Evolutionary conservation across 768 basidiomycete species (phyloP), one percentile per base, ranked within the genome.

Genomic region (Russula sp.): DNA sequence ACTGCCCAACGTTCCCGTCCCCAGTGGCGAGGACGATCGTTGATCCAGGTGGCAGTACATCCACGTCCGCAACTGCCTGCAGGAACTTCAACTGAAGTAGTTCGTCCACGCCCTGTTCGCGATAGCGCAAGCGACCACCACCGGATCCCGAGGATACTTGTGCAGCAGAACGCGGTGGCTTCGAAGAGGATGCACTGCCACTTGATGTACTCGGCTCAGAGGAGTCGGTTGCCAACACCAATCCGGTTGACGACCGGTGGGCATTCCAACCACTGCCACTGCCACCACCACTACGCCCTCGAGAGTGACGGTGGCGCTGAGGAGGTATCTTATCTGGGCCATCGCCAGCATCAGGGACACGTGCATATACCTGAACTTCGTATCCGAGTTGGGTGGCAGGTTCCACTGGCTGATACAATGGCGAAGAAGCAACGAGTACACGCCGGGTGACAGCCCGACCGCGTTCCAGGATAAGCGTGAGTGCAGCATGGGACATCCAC

Each of bases 91-190:
- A 80, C 75, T 97, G 94, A 56, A 98, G 76, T 28, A 97, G 80
- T 76, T 98, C 95, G 73, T 98, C 95, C 2, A 98, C 95, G 13
- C 92, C 94, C 75, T 98, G 94, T 71, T 95, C 92, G 62, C 91
- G 83, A 72, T 87, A 92, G 40, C 85, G 83, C 60, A 86, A 75
- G 40, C 84, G 81, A 34, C 72, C 70, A n/a, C 72, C 70, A 22
- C 13, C 58, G 48, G 38, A 74, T 16, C 72, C 69, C 42, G 61
- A 62, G 32, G 57, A 48, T 60, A 49, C 30, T 46, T 72, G 59
- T 42, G 69, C 62, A 36, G 69, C 62, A 36, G 64, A 49, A 56
- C 64, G 50, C 36, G 69, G 34, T 20, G 63, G 28, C 51, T 58
- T 69, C 59, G 62, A 46, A 57, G 63, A 54, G 32, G 71, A 55